Base-by-base conservation (phyloP, 345 rosid species). In the Mangifera indica region DNA sequence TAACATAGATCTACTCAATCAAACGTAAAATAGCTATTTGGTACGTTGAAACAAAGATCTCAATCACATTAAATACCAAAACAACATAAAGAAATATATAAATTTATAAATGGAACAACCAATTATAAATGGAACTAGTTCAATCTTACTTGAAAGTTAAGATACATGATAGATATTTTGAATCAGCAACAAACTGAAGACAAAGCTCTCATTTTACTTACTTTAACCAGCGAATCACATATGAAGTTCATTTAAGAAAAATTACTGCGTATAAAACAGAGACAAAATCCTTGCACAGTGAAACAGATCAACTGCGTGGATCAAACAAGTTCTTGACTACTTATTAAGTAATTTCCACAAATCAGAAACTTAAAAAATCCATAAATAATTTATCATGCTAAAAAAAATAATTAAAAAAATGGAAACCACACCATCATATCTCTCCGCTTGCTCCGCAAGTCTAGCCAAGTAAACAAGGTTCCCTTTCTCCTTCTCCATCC, bases 401-500 rank as follows among this genome's bases (percentile, higher is more conserved):
- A n/a, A 66, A n/a, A n/a, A 12, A 20, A 17, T 48, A 9, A 34
- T 62, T 34, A n/a, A n/a, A 69, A 12, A 46, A 12, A 2, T 18
- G 4, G 20, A 46, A 54, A n/a, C 52, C n/a, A 7, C 78, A 90
- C 98, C 98, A 71, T 92, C 98, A 74, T 90, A 90, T 82, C 98
- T 76, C 82, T 90, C 98, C 40, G 98, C 95, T 81, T 92, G 96
- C 90, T 92, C 96, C 7, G 94, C 91, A 63, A 92, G 94, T 72
- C 86, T 88, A 10, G 98, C 98, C 86, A 76, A 78, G 89, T 92
- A 92, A 52, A 92, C 94, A 59, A 71, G 89, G 52, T 83, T 88
- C 83, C 87, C 98, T 69, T 96, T 88, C 79, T 88, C 98, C 73
- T 80, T 90, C 88, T 87, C 98, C 98, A 92, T 92, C n/a, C n/a